Percentiles rank a stretch among this genome's conserved stretches.
Evolutionary conservation across 208 protist genomes (phyloP).

Genomic region (Paratrypanosoma confusum): DNA sequence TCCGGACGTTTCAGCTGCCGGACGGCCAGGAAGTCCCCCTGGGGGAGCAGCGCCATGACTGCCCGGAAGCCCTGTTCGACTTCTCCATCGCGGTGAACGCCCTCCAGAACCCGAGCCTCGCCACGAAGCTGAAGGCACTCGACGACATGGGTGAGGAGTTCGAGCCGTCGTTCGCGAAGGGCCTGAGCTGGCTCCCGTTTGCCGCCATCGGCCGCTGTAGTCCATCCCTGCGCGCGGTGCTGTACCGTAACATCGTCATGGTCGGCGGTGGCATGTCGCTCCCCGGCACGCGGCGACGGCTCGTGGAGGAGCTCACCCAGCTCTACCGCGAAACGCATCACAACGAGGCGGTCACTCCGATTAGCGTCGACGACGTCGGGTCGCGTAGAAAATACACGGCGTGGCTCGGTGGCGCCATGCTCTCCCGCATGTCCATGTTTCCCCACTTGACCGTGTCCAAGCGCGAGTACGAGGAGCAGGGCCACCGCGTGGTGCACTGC

Average conservation of each 20-base stretch:
- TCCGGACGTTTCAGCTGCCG: conserved; percentile 59
- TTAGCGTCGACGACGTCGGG: conserved; percentile 50
- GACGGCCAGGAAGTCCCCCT: conserved; percentile 82
- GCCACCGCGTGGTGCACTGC: conserved; percentile 75
- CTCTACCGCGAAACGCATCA: conserved; percentile 79
- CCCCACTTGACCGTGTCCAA: conserved; percentile 70
- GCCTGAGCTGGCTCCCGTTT: conserved; percentile 86
- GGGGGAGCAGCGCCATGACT: conserved; percentile 42
- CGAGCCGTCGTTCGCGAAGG: conserved; percentile 71
- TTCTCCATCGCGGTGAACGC: conserved; percentile 54
- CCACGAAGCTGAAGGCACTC: conserved; percentile 60
- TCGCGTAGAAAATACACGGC: conserved; percentile 73
- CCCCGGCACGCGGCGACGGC: conserved; percentile 54
- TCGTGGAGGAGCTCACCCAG: conserved; percentile 82
- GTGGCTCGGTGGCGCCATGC: conserved; percentile 76
- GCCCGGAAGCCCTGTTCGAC: conserved; percentile 80
- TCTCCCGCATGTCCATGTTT: conserved; percentile 79
- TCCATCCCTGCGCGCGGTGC: conserved; percentile 66
- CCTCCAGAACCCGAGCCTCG: conserved; percentile 26
- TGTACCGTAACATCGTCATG: conserved; percentile 91
- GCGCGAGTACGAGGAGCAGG: conserved; percentile 81
- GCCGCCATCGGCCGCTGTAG: conserved; percentile 89
- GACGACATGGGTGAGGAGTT: conserved; percentile 79
- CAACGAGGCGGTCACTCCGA: conserved; percentile 73
- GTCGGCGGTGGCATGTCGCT: conserved; percentile 87